Evolutionary conservation across 345 rosid genomes (phyloP), one percentile per base, ranked within the genome.

Genomic region (Melastoma malabathricum): DNA sequence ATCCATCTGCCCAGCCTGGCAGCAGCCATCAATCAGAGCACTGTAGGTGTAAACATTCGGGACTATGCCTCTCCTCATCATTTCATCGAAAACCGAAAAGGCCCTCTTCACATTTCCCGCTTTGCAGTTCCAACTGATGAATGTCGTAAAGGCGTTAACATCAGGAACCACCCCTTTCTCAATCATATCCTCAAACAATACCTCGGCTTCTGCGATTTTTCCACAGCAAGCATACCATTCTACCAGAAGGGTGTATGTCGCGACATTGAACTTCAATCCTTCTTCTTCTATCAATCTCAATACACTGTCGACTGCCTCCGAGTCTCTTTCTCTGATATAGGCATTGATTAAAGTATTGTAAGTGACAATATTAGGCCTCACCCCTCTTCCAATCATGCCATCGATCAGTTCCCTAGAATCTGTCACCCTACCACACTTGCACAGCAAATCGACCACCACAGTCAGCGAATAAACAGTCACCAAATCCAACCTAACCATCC

Each of bases 1-100:
- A 54, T 71, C 80, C 90, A 86, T 71, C 61, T 68, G 77, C 48
- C 96, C 89, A 5, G 64, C 69, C 70, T 75, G 81, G 75, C 94
- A 89, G 34, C 83, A 71, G n/a, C 98, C 94, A 55, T 76, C 65
- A 1, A 89, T 73, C 59, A 89, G 60, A 48, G 78, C 80, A 49
- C 94, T 94, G 13, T 81, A 89, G 50, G 89, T 81, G 54, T 75
- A 69, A 61, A 61, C 56, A 69, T 51, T 86, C 1, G 94, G 76
- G 49, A 66, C 71, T 57, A 83, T 57, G 6, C 94, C 94, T 58
- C 63, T 76, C 66, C 71, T 62, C 13, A 57, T 58, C 68, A 80
- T 50, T 55, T 86, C 96, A 68, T 89, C 97, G 69, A 89, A 86
- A 68, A 89, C 65, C 3, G 67, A 56, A 61, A 82, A 66, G 3